These are phyloP conservation scores for Aspergillus neotritici DNA, from an alignment of 2,329 filamentous ascomycete genomes.

Conservation along the genomic window DNA sequence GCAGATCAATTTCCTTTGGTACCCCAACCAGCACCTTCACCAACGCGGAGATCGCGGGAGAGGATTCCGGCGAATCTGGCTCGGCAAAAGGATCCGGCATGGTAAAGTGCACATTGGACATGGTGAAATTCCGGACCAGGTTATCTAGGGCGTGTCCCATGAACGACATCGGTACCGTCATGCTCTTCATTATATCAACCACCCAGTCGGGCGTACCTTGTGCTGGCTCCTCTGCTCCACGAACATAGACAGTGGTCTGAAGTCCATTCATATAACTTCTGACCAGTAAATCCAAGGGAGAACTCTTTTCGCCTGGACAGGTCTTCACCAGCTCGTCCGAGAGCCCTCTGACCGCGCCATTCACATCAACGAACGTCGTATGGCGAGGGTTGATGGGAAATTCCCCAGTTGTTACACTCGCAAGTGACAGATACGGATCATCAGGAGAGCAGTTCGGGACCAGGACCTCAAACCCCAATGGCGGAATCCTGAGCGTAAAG, in stretches of 20 bases:
- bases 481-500: constrained; percentile 67
- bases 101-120: constrained; percentile 78
- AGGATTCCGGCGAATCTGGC: constrained; percentile 64
- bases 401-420: constrained; percentile 63
- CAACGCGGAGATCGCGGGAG: constrained; percentile 75
- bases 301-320: constrained; percentile 72
- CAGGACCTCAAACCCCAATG: constrained; percentile 76
- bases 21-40: constrained; percentile 73
- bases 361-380: constrained; percentile 63
- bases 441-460: constrained; percentile 71
- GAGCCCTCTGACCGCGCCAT: constrained; percentile 66
- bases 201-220: constrained; percentile 75
- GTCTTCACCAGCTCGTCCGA: constrained; percentile 64
- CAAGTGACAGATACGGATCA: constrained; percentile 71
- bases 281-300: constrained; percentile 78
- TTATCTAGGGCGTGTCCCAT: constrained; percentile 75
- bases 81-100: constrained; percentile 76
- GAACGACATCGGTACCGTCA: constrained; percentile 79
- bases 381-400: constrained; percentile 63
- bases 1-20: constrained; percentile 81
- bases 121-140: constrained; percentile 79
- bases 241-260: constrained; percentile 73
- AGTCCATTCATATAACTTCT: constrained; percentile 75
- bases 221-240: constrained; percentile 64
- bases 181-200: constrained; percentile 68